A percentile compares a stretch with the other conserved stretches of the same genome.
These are phyloP conservation scores for Botrytis aclada DNA, from an alignment of 2,329 filamentous ascomycete genomes.

Conservation along the genomic window DNA sequence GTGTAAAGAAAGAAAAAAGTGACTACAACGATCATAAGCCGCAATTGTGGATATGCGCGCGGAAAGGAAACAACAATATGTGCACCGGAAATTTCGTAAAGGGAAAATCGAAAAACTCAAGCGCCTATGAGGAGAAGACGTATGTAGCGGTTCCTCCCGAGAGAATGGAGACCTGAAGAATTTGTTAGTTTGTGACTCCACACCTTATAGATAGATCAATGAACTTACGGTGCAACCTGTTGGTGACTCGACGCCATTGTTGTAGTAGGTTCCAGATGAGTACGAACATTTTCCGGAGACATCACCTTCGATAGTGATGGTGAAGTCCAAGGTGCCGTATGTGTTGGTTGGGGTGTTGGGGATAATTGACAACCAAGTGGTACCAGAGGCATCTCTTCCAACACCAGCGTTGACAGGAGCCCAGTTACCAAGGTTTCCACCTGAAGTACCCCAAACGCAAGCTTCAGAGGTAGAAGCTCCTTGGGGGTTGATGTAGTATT, in stretches of 20 bases:
- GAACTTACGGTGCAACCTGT: constrained; percentile 39
- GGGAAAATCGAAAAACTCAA: constrained; percentile 22
- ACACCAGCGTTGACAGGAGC: constrained; percentile 84
- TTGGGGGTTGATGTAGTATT: constrained; percentile 93
- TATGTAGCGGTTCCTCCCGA: constrained; percentile 27
- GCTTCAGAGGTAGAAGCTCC: constrained; percentile 64
- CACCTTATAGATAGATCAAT: neutral
- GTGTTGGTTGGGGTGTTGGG: constrained; percentile 74
- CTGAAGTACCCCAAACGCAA: constrained; percentile 72
- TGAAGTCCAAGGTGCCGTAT: constrained; percentile 66
- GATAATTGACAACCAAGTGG: constrained; percentile 80
- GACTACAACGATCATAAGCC: constrained; percentile 31
- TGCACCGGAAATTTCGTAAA: constrained; percentile 25
- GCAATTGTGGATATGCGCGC: constrained; percentile 25
- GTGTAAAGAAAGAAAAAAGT: constrained; percentile 11
- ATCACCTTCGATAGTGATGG: constrained; percentile 69
- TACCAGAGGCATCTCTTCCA: constrained; percentile 61
- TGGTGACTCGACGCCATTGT: constrained; percentile 30
- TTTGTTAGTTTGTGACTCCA: constrained; percentile 23
- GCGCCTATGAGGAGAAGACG: constrained; percentile 31
- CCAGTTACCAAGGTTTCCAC: constrained; percentile 68
- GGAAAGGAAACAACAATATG: constrained; percentile 25
- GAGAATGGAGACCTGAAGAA: constrained; percentile 28
- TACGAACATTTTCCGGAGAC: constrained; percentile 36
- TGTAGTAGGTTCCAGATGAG: constrained; percentile 33